Evolutionary conservation across 805 yeast genomes (phyloP), one percentile per base, ranked within the genome.

Genomic region (Wickerhamiella alocasiicola): DNA sequence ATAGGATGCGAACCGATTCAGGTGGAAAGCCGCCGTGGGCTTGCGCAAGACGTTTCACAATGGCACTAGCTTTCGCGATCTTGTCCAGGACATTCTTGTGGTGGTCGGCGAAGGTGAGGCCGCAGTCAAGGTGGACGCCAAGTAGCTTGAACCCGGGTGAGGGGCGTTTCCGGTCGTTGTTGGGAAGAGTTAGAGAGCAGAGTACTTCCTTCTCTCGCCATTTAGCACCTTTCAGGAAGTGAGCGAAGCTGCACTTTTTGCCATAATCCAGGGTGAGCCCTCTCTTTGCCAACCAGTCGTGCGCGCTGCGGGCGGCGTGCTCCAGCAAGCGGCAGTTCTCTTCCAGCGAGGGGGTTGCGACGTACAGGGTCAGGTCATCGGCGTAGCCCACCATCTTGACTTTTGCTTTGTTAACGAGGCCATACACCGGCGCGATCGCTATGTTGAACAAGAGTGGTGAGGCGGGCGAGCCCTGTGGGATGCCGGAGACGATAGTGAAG

Each of bases 401-500:
- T 6, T 11, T 17, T 6, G 12, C 12, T 6, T 30, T 16, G 5
- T 30, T 9, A 5, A 30, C 16, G 6, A 15, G 5, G 9, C 16
- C 19, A 15, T 12, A 30, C 4, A 30, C 19, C 17, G 20, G 18
- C 16, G 12, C 32, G 16, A 30, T 30, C 26, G 26, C 26, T 7
- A 23, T 23, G 26, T 23, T 23, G 26, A 23, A 30, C 12, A 31
- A 24, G 15, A 31, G 24, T 9, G 24, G 23, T 13, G 34, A 31
- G n/a, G 19, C 19, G 5, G 34, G 34, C 6, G 34, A 31, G 6
- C 34, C 34, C 15, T 31, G 34, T 6, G 34, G 34, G 24, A 31
- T 31, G 6, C 34, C 34, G 5, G 34, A 18, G 11, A 12, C 25
- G 13, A 31, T 24, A 6, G n/a, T 9, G 16, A 9, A 17, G 19